These are phyloP conservation scores for Carex arenaria DNA, from an alignment of 202 grass and related monocot genomes.

Conservation along the genomic window DNA sequence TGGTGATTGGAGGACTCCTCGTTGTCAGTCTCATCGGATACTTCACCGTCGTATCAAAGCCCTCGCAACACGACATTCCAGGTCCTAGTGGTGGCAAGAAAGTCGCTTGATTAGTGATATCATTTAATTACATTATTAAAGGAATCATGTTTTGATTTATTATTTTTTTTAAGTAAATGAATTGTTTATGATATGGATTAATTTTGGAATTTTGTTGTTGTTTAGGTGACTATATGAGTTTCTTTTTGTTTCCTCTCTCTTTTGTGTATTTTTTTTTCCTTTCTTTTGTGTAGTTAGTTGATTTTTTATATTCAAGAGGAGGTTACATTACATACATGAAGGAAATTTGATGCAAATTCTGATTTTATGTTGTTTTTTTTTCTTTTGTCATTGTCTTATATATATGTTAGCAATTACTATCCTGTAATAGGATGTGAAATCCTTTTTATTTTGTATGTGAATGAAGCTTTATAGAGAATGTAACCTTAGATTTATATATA, in stretches of 20 bases:
- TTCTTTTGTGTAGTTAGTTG: background rate
- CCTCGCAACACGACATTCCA: background rate
- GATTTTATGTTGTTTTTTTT: background rate
- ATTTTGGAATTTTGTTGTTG: background rate
- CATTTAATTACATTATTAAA: background rate
- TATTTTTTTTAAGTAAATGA: background rate
- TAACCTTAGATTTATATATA: too few relatives aligned
- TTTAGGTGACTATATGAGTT: background rate
- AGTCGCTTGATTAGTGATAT: background rate
- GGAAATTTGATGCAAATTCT: background rate
- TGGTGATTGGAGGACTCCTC: constrained; percentile 16
- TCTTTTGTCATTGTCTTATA: background rate
- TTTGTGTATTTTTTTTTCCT: background rate
- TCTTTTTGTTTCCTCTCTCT: background rate
- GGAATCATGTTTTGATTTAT: background rate
- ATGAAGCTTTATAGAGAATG: background rate
- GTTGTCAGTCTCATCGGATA: constrained; percentile 20
- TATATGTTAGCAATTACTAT: background rate
- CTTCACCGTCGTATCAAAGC: constrained; percentile 10
- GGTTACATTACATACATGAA: background rate
- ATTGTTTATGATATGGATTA: background rate
- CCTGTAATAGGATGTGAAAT: background rate
- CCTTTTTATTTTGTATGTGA: background rate
- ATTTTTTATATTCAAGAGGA: background rate
- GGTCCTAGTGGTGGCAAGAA: background rate